Evolutionary conservation across 2,329 filamentous ascomycete species (phyloP), one percentile per base, ranked within the genome.

Genomic region (Raffaelea arxii): DNA sequence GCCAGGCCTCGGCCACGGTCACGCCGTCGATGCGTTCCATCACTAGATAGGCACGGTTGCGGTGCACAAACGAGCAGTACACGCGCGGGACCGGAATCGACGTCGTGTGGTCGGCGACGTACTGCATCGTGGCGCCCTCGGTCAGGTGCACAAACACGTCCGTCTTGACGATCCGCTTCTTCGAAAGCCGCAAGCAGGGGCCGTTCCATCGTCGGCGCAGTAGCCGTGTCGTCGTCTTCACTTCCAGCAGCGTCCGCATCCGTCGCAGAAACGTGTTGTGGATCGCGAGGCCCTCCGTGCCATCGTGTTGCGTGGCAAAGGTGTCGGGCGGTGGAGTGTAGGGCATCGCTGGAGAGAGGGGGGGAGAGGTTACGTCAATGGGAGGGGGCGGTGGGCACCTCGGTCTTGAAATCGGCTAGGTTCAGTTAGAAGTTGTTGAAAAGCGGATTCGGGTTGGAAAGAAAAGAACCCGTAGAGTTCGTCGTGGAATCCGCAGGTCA

Each of bases 31-130:
- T 18, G 6, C 42, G 36, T 9, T 49, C 44, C 47, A 49, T 51
- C 5, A 49, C 32, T 22, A 49, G 49, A 22, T 47, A 49, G 12
- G 19, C 27, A 14, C 21, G 14, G 35, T 37, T 43, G 4, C 23
- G 40, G n/a, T 37, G 45, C 1, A 39, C 35, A 24, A 44, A 45
- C 9, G 47, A 21, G 16, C 43, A 51, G 36, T 46, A 37, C 6
- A 49, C 40, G 7, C 37, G 27, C 4, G 50, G 50, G 7, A 49
- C 50, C 4, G 50, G 47, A 18, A 51, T 43, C 14, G 32, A 36
- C n/a, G n/a, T n/a, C 1, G 47, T 48, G 36, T 44, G 30, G 16
- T 18, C 7, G 2, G 21, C 41, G 12, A 51, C 30, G n/a, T 43
- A 49, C 27, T 41, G 24, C 19, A 51, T 40, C 4, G 42, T 25